Percentiles rank a stretch among this genome's conserved stretches.
Conservation (phyloP, 2,329 filamentous ascomycete genomes). For the Daldinia eschscholtzii region DNA sequence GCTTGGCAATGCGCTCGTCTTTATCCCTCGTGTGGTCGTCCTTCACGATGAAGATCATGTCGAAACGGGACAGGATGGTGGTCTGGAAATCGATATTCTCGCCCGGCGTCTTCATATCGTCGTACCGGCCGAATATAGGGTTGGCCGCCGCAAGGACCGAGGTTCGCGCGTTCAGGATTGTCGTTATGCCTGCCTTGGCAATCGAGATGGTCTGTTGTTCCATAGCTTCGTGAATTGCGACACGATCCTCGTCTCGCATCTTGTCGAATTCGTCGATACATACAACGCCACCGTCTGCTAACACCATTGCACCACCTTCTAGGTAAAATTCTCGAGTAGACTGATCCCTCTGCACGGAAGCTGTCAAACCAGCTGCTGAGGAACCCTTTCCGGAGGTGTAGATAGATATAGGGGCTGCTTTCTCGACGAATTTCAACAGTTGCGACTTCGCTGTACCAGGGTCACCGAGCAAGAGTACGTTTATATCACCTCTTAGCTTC, state of each 20-base stretch:
- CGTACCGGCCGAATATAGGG: conserved; percentile 96
- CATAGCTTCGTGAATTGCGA: conserved; percentile 99
- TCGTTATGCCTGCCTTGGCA: conserved; percentile 98
- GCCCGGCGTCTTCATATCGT: conserved; percentile 96
- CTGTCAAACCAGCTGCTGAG: conserved; percentile 95
- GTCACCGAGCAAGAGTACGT: conserved; percentile 95
- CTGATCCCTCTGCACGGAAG: conserved; percentile 93
- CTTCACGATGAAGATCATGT: conserved; percentile 99
- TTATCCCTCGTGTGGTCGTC: conserved; percentile 92
- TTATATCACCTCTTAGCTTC: conserved; percentile 97
- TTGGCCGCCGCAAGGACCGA: conserved; percentile 96
- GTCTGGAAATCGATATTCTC: conserved; percentile 99
- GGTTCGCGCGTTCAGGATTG: conserved; percentile 94
- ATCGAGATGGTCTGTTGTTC: conserved; percentile 99
- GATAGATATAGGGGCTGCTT: conserved; percentile 94
- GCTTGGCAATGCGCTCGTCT: conserved; percentile 93
- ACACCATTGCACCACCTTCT: conserved; percentile 97
- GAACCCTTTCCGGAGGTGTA: conserved; percentile 99
- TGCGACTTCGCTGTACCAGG: conserved; percentile 99
- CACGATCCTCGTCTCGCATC: conserved; percentile 97
- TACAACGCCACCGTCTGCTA: conserved; percentile 95
- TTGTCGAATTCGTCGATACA: conserved; percentile 99
- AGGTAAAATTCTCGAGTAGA: conserved; percentile 96
- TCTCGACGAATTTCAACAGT: conserved; percentile 96
- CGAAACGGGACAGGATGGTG: conserved; percentile 96